phyloP scores from a whole-genome alignment of 345 rosid species.

The Eucalyptus curtisii region DNA sequence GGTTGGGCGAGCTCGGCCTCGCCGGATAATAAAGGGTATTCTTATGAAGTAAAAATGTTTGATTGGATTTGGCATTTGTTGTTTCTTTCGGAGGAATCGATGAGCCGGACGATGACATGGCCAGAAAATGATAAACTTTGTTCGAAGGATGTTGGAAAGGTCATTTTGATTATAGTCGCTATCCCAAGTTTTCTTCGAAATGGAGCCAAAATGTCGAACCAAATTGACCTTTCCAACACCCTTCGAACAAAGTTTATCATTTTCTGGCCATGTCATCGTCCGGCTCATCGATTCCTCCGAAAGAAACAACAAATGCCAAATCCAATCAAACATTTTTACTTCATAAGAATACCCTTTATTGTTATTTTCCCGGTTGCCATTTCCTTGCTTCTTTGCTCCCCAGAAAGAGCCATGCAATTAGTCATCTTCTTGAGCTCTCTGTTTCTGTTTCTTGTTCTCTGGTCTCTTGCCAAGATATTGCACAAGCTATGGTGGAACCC shows the following conservation, averaged over 20 bases:
- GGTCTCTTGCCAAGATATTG: background rate
- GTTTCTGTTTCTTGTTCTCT: background rate
- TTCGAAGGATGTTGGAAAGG: no score
- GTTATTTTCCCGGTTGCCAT: background rate
- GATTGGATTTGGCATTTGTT: no score
- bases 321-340: background rate
- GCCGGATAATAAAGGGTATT: no score
- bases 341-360: background rate
- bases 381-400: background rate
- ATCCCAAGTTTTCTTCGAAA: background rate
- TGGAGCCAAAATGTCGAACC: background rate
- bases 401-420: background rate
- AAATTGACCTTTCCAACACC: background rate
- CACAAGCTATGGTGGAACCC: constrained; percentile 2
- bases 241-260: background rate
- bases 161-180: background rate
- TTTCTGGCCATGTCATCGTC: background rate
- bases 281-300: background rate
- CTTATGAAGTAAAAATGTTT: no score
- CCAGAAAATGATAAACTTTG: no score
- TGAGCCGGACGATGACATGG: no score
- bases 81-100: no score
- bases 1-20: no score
- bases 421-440: background rate
- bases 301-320: no score